Base-by-base conservation (phyloP, 345 rosid genomes). In the Hypericum perforatum region DNA sequence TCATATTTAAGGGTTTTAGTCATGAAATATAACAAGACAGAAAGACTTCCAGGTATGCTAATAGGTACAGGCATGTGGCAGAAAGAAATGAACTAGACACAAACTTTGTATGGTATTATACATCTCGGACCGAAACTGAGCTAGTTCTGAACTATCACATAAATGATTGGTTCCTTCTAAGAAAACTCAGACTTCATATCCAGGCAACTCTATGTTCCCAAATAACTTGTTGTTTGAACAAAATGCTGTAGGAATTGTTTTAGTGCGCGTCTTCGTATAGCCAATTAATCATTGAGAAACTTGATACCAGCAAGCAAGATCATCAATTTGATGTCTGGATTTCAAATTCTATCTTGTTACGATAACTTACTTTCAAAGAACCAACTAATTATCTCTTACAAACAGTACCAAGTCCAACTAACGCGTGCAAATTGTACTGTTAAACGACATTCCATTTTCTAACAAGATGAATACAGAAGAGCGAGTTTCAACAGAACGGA, bases 151-250 rank as follows among this genome's bases (percentile, higher is more conserved):
- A 22, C 32, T 22, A 1, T 22, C 32, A 22, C 1, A 22, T n/a
- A n/a, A n/a, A n/a, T n/a, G n/a, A n/a, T n/a, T n/a, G n/a, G n/a
- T n/a, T n/a, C n/a, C 2, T 57, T 13, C 45, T 50, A 11, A 60
- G 5, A 40, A 55, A 72, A 84, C 90, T 85, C 78, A 49, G 51
- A 68, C 51, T 54, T 78, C 42, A 75, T 40, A 53, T 22, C 32
- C 32, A 22, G 32, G 1, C 32, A 22, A 22, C 2, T 22, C 1
- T 22, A 1, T 22, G 32, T 22, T 22, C 32, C 32, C 32, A 22
- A 1, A 22, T 22, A 22, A 71, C 83, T 76, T 72, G 56, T 6
- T 22, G 32, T 4, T 22, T 1, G 32, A 1, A 22, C 32, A 22
- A 22, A 22, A 22, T 22, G 32, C 32, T 22, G 32, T 4, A 22